Base-by-base conservation (phyloP, 2,329 filamentous ascomycete genomes). In the Cladobotryum mycophilum region DNA sequence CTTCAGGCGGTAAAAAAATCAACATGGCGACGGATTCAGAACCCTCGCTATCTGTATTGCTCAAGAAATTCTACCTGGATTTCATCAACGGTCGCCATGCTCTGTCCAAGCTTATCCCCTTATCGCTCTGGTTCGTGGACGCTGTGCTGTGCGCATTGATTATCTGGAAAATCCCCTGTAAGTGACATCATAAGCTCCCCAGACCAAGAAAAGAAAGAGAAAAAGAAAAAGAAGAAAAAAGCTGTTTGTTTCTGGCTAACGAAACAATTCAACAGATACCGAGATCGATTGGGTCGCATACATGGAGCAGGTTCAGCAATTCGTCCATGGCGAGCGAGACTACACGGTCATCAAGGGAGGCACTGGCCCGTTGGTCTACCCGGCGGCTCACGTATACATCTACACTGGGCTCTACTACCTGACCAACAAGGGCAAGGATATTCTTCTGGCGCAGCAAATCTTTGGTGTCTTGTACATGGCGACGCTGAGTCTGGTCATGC, bases 251-350 rank as follows among this genome's bases (percentile, higher is more conserved):
- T 30, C 15, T 9, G 12, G 25, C 25, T 30, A 30, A 30, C 6
- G 6, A 30, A 11, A 2, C 9, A 4, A 11, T 30, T 30, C n/a
- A 14, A 6, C 45, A 78, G 93, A 99, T 67, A 99, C 93, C 41
- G 93, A 99, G 69, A 99, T 99, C 63, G 93, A 99, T 71, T 99
- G 92, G 92, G 80, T 79, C 53, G 89, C 93, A 1, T 99, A 99
- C 69, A 97, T 99, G 91, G 80, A 96, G 66, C 93, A 99, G 64
- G 78, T 97, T 41, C 71, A 79, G 38, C 84, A 91, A 60, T 93
- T 86, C 63, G 72, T 91, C 42, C 76, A 81, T 15, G 93, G 93
- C 62, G 91, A 97, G 74, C 83, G 88, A 64, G 86, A 96, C 69
- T 99, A 99, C 68, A 82, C 81, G 54, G 79, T 84, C 52, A 91